Conservation (phyloP, 2,329 filamentous ascomycete species). For the Lomentospora prolificans region DNA sequence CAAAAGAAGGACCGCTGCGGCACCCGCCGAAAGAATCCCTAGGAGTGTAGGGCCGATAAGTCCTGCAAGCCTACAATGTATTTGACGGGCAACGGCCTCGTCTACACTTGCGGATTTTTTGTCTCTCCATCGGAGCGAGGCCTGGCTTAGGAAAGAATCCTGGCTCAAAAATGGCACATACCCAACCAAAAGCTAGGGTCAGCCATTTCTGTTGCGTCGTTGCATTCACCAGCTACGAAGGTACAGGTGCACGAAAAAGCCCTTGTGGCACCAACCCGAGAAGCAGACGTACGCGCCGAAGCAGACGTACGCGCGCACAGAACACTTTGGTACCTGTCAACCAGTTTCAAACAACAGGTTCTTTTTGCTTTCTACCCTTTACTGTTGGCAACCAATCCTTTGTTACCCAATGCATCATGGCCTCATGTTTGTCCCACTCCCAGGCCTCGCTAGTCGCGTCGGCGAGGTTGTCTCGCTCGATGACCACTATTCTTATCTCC, state of each 20-base stretch:
- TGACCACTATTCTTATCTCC: not conserved
- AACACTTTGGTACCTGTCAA: not conserved
- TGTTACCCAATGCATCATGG: too few species aligned
- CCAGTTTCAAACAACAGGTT: not conserved
- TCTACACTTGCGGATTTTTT: not conserved
- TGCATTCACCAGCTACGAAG: too few species aligned
- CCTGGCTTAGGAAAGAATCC: not conserved
- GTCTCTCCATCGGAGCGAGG: not conserved
- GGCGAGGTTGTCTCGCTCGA: not conserved
- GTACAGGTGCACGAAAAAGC: not conserved
- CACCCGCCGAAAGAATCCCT: not conserved
- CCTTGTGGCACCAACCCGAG: not conserved
- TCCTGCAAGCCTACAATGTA: not conserved
- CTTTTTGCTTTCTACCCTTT: not conserved
- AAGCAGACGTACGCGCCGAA: not conserved
- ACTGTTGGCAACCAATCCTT: too few species aligned
- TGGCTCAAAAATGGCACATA: not conserved
- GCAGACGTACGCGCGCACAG: not conserved
- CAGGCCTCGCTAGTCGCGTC: too few species aligned
- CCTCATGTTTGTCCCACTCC: too few species aligned
- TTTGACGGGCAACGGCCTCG: not conserved
- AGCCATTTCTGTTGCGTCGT: not conserved
- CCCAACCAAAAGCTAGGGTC: not conserved
- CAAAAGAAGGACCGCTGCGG: not conserved
- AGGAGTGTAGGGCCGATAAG: constrained; percentile 1